Conservation (phyloP, 179 eudicot species). For the Spinacia oleracea region DNA sequence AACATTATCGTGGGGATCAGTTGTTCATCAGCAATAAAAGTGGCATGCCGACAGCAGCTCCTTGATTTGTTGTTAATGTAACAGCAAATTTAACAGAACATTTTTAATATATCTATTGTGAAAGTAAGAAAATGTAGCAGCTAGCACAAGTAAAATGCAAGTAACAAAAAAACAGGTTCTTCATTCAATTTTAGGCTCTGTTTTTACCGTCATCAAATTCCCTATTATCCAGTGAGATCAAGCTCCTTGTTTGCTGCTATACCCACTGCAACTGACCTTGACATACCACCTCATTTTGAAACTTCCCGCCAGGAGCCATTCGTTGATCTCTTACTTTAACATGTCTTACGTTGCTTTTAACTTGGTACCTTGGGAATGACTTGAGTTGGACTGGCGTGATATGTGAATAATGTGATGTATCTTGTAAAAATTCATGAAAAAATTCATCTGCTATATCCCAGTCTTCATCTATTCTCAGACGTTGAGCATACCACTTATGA, state of each 20-base stretch:
- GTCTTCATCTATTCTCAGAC: slow-evolving; percentile 80
- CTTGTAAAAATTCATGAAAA: slow-evolving; percentile 50
- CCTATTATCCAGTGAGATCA: not conserved
- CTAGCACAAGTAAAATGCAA: not conserved
- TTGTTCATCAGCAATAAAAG: no score
- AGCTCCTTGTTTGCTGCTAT: slow-evolving; percentile 18
- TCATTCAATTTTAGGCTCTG: not conserved
- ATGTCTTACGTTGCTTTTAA: slow-evolving; percentile 40
- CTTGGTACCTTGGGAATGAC: slow-evolving; percentile 52
- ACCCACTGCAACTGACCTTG: slow-evolving; percentile 63
- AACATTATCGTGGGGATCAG: no score
- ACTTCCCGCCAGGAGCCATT: slow-evolving; percentile 49
- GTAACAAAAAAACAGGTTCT: no score
- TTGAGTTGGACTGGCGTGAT: slow-evolving; percentile 30
- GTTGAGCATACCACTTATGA: slow-evolving; percentile 74
- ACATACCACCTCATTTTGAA: slow-evolving; percentile 55
- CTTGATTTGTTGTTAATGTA: no score
- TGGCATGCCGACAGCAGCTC: no score
- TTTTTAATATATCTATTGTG: no score
- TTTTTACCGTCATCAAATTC: not conserved
- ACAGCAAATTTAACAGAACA: no score
- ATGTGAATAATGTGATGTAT: slow-evolving; percentile 16
- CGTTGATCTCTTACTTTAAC: slow-evolving; percentile 55
- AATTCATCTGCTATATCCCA: slow-evolving; percentile 95
- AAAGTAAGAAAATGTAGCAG: not conserved